Conservation (phyloP, 179 eudicot species). For the Beta corolliflora region DNA sequence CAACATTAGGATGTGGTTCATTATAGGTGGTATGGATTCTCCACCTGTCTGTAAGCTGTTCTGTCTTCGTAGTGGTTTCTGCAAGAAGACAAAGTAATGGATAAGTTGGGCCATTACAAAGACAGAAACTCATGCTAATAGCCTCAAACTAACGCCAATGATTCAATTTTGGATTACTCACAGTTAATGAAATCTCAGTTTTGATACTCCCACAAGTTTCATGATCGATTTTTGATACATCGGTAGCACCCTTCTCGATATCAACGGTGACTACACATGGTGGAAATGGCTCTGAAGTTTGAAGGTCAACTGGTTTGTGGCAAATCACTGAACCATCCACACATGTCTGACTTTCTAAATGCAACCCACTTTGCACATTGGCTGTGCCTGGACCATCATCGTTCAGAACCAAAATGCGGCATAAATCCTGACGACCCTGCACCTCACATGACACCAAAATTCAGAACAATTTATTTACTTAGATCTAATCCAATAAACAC, state of each 20-base stretch:
- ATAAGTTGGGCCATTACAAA: conserved; percentile 4
- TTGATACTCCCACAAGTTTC: conserved; percentile 49
- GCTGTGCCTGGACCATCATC: conserved; percentile 37
- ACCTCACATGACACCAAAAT: not conserved
- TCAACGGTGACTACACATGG: conserved; percentile 48
- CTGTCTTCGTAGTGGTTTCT: conserved; percentile 65
- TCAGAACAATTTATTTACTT: not conserved
- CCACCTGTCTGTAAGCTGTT: conserved; percentile 60
- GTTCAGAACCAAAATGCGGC: conserved; percentile 54
- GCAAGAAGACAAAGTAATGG: conserved; percentile 27
- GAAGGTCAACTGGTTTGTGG: conserved; percentile 41
- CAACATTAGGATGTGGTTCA: conserved; percentile 61
- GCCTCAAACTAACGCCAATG: not conserved
- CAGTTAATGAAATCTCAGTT: conserved; percentile 62
- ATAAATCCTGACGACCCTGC: conserved; percentile 45
- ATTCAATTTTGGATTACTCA: conserved; percentile 29
- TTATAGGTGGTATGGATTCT: conserved; percentile 55
- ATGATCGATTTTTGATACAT: too few relatives aligned
- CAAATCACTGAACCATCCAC: conserved; percentile 40
- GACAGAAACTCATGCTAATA: not conserved
- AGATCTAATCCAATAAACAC: not conserved
- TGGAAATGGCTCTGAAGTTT: conserved; percentile 36
- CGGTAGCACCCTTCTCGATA: conserved; percentile 58
- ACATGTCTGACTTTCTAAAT: conserved; percentile 30
- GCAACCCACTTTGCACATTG: conserved; percentile 36